Evolutionary conservation across 2,329 filamentous ascomycete species (phyloP), one percentile per base, ranked within the genome.

Genomic region (Fusarium fujikuroi): DNA sequence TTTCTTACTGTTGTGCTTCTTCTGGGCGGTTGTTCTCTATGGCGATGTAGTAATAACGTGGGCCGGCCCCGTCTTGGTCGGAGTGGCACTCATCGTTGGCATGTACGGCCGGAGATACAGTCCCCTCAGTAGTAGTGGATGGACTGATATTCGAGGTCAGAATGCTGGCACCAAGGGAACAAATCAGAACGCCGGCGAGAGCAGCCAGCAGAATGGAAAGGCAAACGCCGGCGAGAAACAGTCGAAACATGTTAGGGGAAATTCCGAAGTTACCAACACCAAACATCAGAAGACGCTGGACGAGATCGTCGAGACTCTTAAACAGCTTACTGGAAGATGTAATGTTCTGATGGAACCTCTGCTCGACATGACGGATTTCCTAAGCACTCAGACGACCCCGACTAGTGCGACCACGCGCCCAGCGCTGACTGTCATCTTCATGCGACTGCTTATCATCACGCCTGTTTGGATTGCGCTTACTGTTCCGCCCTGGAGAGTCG

Each of bases 61-160:
- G 82, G 92, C 92, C 2, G 96, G 95, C 1, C 96, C 96, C 7
- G 87, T 98, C 56, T 87, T 97, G 16, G 87, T 97, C 16, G 94
- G 97, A 25, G 81, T 92, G 36, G 88, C 88, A 12, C 86, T 99
- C 75, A 97, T 98, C 75, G 84, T 93, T 58, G 95, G 94, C 80
- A 98, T 98, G 95, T 98, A 98, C 81, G 91, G 92, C 36, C 88
- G 95, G 63, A 89, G 95, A 68, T 98, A 95, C 82, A 97, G 95
- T 69, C 95, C 95, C 8, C 84, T 98, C 59, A 97, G 95, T 42
- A 97, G 93, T 57, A 96, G 93, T 36, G 92, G 92, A 19, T 94
- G 93, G 88, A 83, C 81, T 60, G 88, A 89, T 56, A 86, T 86
- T 5, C 81, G 81, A 9, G 75, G 80, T n/a, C 79, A 79, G 19